Evolutionary conservation across 2,329 filamentous ascomycete genomes (phyloP), one percentile per base, ranked within the genome.

Genomic region (Talaromyces amestolkiae): DNA sequence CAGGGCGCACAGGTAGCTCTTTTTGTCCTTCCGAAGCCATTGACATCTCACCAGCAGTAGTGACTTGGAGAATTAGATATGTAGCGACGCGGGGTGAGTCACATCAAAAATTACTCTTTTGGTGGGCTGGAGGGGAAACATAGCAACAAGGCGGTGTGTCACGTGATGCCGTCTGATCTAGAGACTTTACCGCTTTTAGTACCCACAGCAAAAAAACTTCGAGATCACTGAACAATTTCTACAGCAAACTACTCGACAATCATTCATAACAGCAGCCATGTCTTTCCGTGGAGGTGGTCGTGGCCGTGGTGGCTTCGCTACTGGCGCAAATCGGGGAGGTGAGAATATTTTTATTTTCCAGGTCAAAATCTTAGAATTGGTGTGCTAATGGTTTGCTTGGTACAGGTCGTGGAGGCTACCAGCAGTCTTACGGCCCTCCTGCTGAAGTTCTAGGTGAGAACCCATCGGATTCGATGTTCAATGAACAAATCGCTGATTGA

Each of bases 361-460:
- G 33, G 15, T 41, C 19, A n/a, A 33, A 43, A 61, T 27, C 19
- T 22, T 22, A 31, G n/a, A 51, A 49, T 49, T 45, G 35, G 37
- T 24, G 65, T 60, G 47, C 65, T 66, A 41, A 66, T 41, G 39
- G 45, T 37, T 37, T 33, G 47, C 7, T 63, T 37, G 66, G 69
- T 73, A 75, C 76, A 86, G 86, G 86, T 68, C 86, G 87, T 69
- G 86, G 86, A 76, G 86, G 86, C 66, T 88, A 84, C 75, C 84
- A 86, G 69, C 83, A 81, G 70, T 86, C 87, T 66, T 86, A 84
- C 74, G 87, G 87, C 59, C 87, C 87, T 68, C 87, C 87, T 68
- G 84, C 85, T 65, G 78, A 83, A 66, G 86, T 90, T 62, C 76
- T 87, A 72, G 84, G 84, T 86, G 78, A 71, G 17, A 22, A 37